phyloP scores from a whole-genome alignment of 192 early-diverging fungal species.

The Gigaspora rosea region DNA sequence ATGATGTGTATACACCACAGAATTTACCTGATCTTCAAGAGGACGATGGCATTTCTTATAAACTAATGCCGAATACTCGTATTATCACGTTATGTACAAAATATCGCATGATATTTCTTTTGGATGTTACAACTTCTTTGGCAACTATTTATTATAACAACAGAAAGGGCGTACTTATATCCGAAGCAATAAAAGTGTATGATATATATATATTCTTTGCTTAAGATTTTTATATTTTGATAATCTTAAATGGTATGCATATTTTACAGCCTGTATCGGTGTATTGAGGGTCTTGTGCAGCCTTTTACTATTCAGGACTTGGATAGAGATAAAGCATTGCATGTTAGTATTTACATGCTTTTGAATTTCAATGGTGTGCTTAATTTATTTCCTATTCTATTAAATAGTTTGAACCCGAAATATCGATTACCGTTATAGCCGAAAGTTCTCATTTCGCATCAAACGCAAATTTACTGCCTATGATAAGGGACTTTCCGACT shows the following conservation, averaged over 20 bases:
- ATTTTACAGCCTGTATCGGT: background rate
- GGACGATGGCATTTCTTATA: conserved; percentile 32
- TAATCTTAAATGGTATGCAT: background rate
- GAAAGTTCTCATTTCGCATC: conserved; percentile 65
- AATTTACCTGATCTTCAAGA: conserved; percentile 15
- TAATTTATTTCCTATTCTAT: background rate
- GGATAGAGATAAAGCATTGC: conserved; percentile 20
- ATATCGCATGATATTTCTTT: conserved; percentile 66
- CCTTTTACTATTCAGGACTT: conserved; percentile 39
- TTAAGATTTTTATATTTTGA: background rate
- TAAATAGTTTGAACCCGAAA: conserved; percentile 39
- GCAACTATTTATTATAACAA: conserved; percentile 53
- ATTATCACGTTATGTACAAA: conserved; percentile 58
- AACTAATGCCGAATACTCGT: conserved; percentile 68
- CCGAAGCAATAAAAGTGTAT: conserved; percentile 55
- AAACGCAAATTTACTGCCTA: conserved; percentile 57
- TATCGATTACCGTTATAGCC: conserved; percentile 58
- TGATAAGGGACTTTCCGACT: conserved; percentile 59
- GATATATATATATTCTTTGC: background rate
- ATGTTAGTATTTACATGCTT: background rate
- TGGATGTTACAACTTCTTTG: conserved; percentile 72
- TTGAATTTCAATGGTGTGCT: background rate
- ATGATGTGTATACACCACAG: conserved; percentile 23
- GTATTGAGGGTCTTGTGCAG: conserved; percentile 32
- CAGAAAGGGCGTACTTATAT: conserved; percentile 47